Percentiles rank a stretch among this genome's conserved stretches.
Evolutionary conservation across 208 protist species (phyloP).

Genomic region (Porcisia hertigi): DNA sequence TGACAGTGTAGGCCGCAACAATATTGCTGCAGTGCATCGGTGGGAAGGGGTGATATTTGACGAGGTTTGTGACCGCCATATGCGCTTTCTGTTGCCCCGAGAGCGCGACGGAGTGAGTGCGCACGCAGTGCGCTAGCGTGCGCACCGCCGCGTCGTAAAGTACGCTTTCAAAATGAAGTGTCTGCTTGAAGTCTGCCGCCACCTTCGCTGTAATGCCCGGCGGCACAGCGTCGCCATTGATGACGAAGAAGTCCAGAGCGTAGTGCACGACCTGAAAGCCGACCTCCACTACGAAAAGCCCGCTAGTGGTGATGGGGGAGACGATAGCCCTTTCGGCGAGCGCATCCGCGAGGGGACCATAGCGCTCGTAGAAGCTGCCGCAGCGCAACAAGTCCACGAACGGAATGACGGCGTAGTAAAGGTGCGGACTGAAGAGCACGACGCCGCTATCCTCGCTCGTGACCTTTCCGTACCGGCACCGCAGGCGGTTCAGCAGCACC

Average conservation of each 20-base stretch:
- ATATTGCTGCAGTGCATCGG: conserved; percentile 58
- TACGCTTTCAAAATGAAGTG: conserved; percentile 70
- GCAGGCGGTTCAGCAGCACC: conserved; percentile 69
- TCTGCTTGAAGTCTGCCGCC: conserved; percentile 74
- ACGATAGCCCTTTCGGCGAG: conserved; percentile 22
- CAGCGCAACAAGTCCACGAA: conserved; percentile 51
- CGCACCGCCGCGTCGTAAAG: conserved; percentile 79
- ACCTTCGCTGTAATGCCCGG: conserved; percentile 52
- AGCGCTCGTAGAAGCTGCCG: conserved; percentile 17
- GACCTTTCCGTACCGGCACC: conserved; percentile 87
- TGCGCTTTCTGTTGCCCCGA: conserved; percentile 43
- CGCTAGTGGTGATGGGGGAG: conserved; percentile 49
- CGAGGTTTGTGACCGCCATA: conserved; percentile 62
- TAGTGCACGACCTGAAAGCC: conserved; percentile 89
- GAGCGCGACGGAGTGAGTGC: conserved; percentile 32
- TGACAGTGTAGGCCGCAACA: conserved; percentile 62
- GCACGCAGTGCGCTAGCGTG: conserved; percentile 42
- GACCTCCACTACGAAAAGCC: conserved; percentile 82
- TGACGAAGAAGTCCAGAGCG: conserved; percentile 85
- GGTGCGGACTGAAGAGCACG: conserved; percentile 58
- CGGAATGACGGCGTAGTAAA: conserved; percentile 73
- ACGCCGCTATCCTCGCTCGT: conserved; percentile 40
- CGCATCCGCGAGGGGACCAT: conserved; percentile 17
- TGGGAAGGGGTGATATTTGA: conserved; percentile 78
- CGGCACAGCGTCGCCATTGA: conserved; percentile 60